Conservation (phyloP, 768 basidiomycete species). For the Xanthoconium stramineum region DNA sequence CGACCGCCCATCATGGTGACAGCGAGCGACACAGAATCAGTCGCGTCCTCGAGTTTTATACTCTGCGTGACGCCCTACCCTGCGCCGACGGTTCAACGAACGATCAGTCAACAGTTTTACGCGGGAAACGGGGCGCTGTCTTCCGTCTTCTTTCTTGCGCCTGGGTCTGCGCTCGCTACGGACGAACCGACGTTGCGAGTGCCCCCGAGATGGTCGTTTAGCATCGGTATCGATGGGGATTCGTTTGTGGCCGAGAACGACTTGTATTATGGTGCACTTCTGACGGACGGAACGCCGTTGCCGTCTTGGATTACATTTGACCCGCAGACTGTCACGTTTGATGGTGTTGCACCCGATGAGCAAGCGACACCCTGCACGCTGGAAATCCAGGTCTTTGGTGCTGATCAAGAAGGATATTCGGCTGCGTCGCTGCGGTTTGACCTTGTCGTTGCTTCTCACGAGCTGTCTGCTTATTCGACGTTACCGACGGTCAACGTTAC, state of each 20-base stretch:
- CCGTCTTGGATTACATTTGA: constrained; percentile 79
- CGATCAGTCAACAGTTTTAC: constrained; percentile 61
- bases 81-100: constrained; percentile 49
- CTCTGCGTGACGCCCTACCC: constrained; percentile 56
- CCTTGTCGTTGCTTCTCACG: constrained; percentile 65
- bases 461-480: constrained; percentile 49
- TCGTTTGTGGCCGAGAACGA: constrained; percentile 52
- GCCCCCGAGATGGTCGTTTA: constrained; percentile 85
- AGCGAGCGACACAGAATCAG: constrained; percentile 52
- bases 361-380: constrained; percentile 41
- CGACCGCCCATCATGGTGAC: constrained; percentile 57
- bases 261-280: constrained; percentile 62
- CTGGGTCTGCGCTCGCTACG: constrained; percentile 53
- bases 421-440: constrained; percentile 59
- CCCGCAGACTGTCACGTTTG: constrained; percentile 62
- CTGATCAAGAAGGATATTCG: constrained; percentile 71
- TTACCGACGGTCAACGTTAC: constrained; percentile 75
- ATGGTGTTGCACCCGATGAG: constrained; percentile 68
- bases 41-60: constrained; percentile 50
- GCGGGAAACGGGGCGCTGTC: constrained; percentile 62
- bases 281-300: constrained; percentile 63
- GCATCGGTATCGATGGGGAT: constrained; percentile 71
- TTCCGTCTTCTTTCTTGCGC: constrained; percentile 68
- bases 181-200: constrained; percentile 61
- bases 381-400: constrained; percentile 59